These are phyloP conservation scores for Thelephora aurantiotincta DNA, from an alignment of 768 basidiomycete genomes.

Conservation along the genomic window DNA sequence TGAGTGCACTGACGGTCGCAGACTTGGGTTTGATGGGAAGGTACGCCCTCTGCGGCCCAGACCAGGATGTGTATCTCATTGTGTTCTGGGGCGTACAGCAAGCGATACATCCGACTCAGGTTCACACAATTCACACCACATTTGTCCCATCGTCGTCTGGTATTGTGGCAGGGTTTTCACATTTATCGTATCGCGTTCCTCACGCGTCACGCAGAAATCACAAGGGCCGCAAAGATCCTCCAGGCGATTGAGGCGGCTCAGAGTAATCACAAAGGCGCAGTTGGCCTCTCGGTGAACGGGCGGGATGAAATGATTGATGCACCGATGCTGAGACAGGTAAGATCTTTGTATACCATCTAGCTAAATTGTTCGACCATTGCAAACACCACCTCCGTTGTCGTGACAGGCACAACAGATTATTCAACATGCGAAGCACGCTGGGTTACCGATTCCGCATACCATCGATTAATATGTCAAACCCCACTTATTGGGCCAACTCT, in stretches of 20 bases:
- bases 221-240: slow-evolving; percentile 62
- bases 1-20: slow-evolving; percentile 68
- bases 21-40: slow-evolving; percentile 88
- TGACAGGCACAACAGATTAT: too few relatives aligned
- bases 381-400: too few relatives aligned
- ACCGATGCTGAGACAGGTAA: slow-evolving; percentile 77
- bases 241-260: slow-evolving; percentile 49
- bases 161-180: slow-evolving; percentile 26
- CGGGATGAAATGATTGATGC: slow-evolving; percentile 80
- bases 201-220: slow-evolving; percentile 38
- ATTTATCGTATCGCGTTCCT: not conserved
- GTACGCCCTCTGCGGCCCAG: slow-evolving; percentile 19
- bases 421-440: too few relatives aligned
- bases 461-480: too few relatives aligned
- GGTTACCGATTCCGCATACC: too few relatives aligned
- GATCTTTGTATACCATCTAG: slow-evolving; percentile 1
- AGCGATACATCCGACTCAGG: slow-evolving; percentile 87
- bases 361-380: too few relatives aligned
- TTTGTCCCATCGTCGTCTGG: slow-evolving; percentile 51
- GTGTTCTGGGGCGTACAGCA: slow-evolving; percentile 37
- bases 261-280: slow-evolving; percentile 41
- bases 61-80: not conserved
- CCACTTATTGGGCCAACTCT: too few relatives aligned
- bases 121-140: slow-evolving; percentile 59
- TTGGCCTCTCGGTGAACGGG: slow-evolving; percentile 49